Evolutionary conservation across 768 basidiomycete genomes (phyloP).

Genomic region (button mushroom (Agaricus bisporus)): DNA sequence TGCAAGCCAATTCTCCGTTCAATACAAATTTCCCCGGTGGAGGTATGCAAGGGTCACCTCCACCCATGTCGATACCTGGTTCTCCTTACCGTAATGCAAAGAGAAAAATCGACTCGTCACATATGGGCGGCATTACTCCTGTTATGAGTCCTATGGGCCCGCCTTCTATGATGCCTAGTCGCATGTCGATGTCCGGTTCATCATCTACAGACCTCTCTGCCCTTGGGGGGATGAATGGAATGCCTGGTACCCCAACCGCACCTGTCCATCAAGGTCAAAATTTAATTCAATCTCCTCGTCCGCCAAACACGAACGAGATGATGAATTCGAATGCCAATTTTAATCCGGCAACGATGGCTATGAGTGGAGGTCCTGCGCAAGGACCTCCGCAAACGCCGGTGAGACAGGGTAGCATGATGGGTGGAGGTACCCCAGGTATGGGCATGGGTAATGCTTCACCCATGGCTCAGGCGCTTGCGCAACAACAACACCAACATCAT

Average conservation of each 20-base stretch:
- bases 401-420: conserved; percentile 8
- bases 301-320: conserved; percentile 4
- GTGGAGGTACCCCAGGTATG: conserved; percentile 8
- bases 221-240: conserved; percentile 2
- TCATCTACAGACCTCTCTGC: background rate
- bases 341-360: background rate
- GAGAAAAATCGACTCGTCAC: conserved; percentile 22
- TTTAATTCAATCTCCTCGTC: background rate
- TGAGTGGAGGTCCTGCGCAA: background rate
- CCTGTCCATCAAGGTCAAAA: background rate
- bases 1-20: conserved; percentile 6
- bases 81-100: conserved; percentile 27
- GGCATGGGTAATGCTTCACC: background rate
- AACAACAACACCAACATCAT: conserved; percentile 10
- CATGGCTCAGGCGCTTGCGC: conserved; percentile 1
- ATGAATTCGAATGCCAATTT: background rate
- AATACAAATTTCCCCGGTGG: conserved; percentile 2
- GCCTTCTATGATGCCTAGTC: conserved; percentile 10
- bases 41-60: conserved; percentile 10
- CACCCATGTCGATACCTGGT: conserved; percentile 9
- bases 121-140: conserved; percentile 2
- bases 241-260: background rate
- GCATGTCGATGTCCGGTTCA: conserved; percentile 3
- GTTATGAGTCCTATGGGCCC: conserved; percentile 16
- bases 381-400: conserved; percentile 5